Evolutionary conservation across 2,329 filamentous ascomycete species (phyloP), one percentile per base, ranked within the genome.

Genomic region (Albifimbria verrucaria): DNA sequence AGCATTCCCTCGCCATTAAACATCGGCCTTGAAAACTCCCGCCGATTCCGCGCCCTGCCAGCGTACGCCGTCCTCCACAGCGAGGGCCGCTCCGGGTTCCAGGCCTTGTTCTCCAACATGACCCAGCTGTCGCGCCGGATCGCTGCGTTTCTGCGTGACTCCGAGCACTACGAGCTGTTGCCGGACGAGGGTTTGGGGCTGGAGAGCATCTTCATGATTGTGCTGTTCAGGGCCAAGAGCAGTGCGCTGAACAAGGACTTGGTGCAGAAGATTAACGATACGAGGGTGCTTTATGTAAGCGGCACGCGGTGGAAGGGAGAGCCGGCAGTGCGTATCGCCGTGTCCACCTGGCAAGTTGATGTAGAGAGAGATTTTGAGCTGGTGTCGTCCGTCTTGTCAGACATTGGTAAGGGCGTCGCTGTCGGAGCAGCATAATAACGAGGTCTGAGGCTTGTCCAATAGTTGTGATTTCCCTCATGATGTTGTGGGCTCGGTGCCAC

Each of bases 1-100:
- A 64, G 48, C 63, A 87, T 94, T 56, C 84, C 86, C n/a, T 92
- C 89, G 3, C 92, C 92, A 0, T 75, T 96, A 17, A 93, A 96
- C 69, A 83, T 94, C 52, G 91, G 92, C 20, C 77, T 97, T 20
- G 92, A 97, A 63, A 97, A 97, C 71, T 96, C 92, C 2, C 85
- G 92, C 39, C 87, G 92, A 6, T 96, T 97, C 75, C 84, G 93
- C 50, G 92, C 92, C 1, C 76, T 97, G n/a, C 92, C 93, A 0
- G 88, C 91, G 9, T 97, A 97, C 65, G 86, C 90, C 11, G 88
- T 87, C 0, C 78, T 97, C 2, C 68, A 87, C 20, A 87, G 88
- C 46, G 88, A 94, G 62, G 93, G 93, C 1, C 77, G 77, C 2
- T 67, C 77, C 0, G 92, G 91, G 0, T 83, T 95, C 58, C 75